Base-by-base conservation (phyloP, 2,329 filamentous ascomycete genomes). In the Dendrostoma leiphaemia region DNA sequence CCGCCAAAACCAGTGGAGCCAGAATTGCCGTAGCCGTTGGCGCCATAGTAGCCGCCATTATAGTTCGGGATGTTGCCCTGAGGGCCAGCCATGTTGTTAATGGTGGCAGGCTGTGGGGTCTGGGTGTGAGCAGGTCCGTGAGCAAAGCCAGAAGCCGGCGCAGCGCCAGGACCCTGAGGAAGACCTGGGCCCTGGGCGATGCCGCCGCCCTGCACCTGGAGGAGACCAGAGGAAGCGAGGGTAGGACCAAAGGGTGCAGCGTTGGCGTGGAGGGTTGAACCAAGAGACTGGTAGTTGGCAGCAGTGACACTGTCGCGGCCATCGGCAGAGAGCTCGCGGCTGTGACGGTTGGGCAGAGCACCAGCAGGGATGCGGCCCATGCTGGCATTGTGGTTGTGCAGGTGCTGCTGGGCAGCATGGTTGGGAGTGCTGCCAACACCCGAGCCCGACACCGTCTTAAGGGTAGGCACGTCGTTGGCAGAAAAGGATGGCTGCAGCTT, bases 401-500 rank as follows among this genome's bases (percentile, higher is more conserved):
- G 79, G 61, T 84, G 81, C 70, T 84, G 80, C 69, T 83, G 80
- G 3, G 81, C 81, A 3, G 81, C 81, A 62, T 84, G 81, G 57
- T 80, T 81, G 67, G 83, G 83, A 56, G 77, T 73, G 58, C 76
- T 80, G 64, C 67, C 47, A 52, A 70, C 65, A 45, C 79, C 73
- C 47, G 77, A 70, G 45, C 74, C 78, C 51, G 81, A 80, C 51
- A 81, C 77, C 61, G 79, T 87, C 80, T 94, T 96, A 65, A 91
- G 77, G 7, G 91, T 95, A 4, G 91, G 89, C 19, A 97, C 80
- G 65, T 97, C 92, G 69, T 89, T 94, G 51, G 90, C 85, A 9
- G 94, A 97, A 74, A 90, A 97, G 0, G 93, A 97, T 41, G 89
- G 86, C 71, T 92, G 89, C 54, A 96, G 72, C 75, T 90, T 91